Evolutionary conservation across 192 early-diverging fungal genomes (phyloP).

Genomic region (Coemansia umbellata): DNA sequence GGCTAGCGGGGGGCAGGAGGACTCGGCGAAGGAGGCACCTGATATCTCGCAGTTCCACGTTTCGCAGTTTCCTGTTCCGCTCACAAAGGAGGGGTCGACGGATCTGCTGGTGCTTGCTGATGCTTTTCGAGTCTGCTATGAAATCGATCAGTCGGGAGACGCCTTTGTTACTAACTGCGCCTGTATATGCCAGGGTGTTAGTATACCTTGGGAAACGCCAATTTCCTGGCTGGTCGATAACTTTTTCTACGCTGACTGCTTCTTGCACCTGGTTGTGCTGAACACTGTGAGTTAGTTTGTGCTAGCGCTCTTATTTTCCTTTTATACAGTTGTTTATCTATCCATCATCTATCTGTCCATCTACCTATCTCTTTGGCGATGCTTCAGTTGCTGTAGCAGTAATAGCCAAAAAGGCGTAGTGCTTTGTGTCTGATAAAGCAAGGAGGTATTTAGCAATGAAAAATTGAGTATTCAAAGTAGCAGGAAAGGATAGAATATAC

Average conservation of each 20-base stretch:
- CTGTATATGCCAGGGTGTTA: constrained; percentile 68
- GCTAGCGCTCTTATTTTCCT: too few relatives aligned
- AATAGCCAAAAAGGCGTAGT: too few relatives aligned
- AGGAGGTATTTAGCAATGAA: too few relatives aligned
- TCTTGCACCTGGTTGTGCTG: constrained; percentile 71
- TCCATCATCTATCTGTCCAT: too few relatives aligned
- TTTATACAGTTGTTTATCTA: too few relatives aligned
- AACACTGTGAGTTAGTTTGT: not conserved
- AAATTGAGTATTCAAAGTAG: too few relatives aligned
- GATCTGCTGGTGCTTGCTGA: constrained; percentile 29
- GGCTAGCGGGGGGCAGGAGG: constrained; percentile 10
- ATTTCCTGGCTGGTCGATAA: constrained; percentile 72
- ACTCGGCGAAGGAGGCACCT: not conserved
- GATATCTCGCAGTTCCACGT: constrained; percentile 36
- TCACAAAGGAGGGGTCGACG: constrained; percentile 8
- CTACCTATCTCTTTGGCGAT: too few relatives aligned
- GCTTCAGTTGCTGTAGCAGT: too few relatives aligned
- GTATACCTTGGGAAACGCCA: constrained; percentile 65
- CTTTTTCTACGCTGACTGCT: constrained; percentile 76
- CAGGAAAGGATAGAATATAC: too few relatives aligned
- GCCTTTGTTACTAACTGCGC: constrained; percentile 39
- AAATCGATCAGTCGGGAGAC: constrained; percentile 48
- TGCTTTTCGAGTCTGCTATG: constrained; percentile 50
- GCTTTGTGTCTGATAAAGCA: too few relatives aligned
- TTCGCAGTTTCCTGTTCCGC: constrained; percentile 37